Evolutionary conservation across 129 eudicot species (phyloP).

Genomic region (Escallonia herrerae): DNA sequence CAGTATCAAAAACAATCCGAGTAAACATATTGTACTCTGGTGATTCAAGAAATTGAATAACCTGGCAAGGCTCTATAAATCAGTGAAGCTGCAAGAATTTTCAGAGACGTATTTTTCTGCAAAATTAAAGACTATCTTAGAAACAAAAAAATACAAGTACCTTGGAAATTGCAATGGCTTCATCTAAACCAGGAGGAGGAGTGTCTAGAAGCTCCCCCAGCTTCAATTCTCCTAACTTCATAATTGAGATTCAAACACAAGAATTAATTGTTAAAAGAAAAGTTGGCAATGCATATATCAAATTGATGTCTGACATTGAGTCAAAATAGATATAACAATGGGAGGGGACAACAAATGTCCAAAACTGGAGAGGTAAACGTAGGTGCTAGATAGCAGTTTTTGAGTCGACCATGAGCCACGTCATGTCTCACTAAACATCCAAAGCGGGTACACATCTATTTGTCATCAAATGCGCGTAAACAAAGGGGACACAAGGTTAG

Average conservation of each 20-base stretch:
- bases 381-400: not conserved
- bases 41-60: conserved; percentile 80
- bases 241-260: conserved; percentile 8
- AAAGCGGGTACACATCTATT: not conserved
- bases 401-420: not conserved
- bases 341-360: not conserved
- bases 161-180: conserved; percentile 95
- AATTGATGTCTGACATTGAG: not conserved
- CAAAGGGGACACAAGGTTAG: not conserved
- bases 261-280: not conserved
- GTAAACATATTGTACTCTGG: conserved; percentile 74
- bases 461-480: not conserved
- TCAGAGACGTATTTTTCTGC: not conserved
- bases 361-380: not conserved
- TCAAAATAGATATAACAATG: not conserved
- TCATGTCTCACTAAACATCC: not conserved
- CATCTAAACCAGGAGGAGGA: conserved; percentile 98
- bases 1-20: conserved; percentile 85
- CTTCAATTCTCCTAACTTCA: conserved; percentile 84
- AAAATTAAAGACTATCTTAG: not conserved
- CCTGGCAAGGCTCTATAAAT: conserved; percentile 40
- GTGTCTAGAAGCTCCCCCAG: conserved; percentile 95
- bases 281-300: not conserved
- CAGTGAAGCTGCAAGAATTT: conserved; percentile 2
- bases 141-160: conserved; percentile 22